Evolutionary conservation across 2,329 filamentous ascomycete species (phyloP).

Genomic region (Botrytis hyacinthi): DNA sequence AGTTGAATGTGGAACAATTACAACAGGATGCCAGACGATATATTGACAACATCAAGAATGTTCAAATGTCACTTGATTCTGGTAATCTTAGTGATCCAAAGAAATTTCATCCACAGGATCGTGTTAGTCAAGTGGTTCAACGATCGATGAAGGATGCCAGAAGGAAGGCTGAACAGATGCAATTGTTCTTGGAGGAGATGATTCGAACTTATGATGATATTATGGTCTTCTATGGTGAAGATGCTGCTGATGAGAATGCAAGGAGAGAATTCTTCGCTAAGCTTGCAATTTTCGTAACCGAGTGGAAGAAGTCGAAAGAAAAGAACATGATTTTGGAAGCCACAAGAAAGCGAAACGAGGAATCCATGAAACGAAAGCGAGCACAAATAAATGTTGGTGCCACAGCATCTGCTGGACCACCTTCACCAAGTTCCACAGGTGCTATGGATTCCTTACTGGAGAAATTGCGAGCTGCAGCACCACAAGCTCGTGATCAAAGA

Average conservation of each 20-base stretch:
- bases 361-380: constrained; percentile 85
- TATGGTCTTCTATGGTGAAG: constrained; percentile 94
- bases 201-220: constrained; percentile 88
- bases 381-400: constrained; percentile 59
- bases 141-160: constrained; percentile 94
- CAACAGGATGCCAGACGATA: constrained; percentile 85
- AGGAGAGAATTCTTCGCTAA: constrained; percentile 94
- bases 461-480: constrained; percentile 90
- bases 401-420: constrained; percentile 47
- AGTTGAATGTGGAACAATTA: constrained; percentile 92
- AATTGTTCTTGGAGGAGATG: constrained; percentile 92
- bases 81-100: constrained; percentile 95
- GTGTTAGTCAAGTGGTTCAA: constrained; percentile 87
- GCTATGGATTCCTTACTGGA: constrained; percentile 96
- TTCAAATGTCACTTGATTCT: constrained; percentile 86
- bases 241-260: constrained; percentile 87
- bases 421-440: constrained; percentile 72
- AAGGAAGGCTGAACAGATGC: constrained; percentile 93
- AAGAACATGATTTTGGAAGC: constrained; percentile 89
- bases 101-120: constrained; percentile 96
- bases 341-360: constrained; percentile 78
- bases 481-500: constrained; percentile 82
- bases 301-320: constrained; percentile 94
- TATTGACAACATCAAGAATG: constrained; percentile 90
- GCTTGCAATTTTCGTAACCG: constrained; percentile 81